phyloP scores from a whole-genome alignment of 768 basidiomycete genomes.

The Leccinum subgranulosum region DNA sequence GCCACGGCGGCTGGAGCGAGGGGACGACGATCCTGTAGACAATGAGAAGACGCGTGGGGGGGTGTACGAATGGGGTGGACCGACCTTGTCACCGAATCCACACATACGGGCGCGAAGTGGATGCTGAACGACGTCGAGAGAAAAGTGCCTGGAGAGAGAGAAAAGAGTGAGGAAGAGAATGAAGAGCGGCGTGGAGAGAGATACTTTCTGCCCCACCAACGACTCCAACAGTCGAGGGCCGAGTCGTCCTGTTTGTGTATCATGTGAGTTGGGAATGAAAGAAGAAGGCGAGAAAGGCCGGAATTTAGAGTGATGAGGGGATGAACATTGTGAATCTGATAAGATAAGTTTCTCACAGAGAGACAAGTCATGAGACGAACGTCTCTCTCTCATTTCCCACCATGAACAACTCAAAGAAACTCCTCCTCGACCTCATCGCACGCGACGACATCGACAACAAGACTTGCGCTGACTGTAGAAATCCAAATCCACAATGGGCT shows the following conservation, averaged over 20 bases:
- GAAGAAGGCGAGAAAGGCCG: background rate
- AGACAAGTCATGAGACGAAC: slow-evolving; percentile 1
- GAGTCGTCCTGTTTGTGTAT: slow-evolving; percentile 56
- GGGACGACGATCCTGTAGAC: slow-evolving; percentile 79
- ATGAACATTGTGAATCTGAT: slow-evolving; percentile 27
- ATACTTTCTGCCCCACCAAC: slow-evolving; percentile 64
- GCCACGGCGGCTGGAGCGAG: slow-evolving; percentile 88
- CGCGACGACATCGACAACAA: slow-evolving; percentile 73
- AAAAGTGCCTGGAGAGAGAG: slow-evolving; percentile 58
- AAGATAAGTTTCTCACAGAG: slow-evolving; percentile 28
- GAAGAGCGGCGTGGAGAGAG: slow-evolving; percentile 27
- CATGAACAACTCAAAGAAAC: slow-evolving; percentile 47
- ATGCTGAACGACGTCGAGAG: slow-evolving; percentile 82
- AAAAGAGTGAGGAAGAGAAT: slow-evolving; percentile 1
- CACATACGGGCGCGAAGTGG: slow-evolving; percentile 92
- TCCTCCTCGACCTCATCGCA: slow-evolving; percentile 71
- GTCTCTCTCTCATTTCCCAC: slow-evolving; percentile 8
- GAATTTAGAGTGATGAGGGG: background rate
- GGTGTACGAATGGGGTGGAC: slow-evolving; percentile 14
- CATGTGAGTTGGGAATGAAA: slow-evolving; percentile 38
- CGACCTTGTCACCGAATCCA: slow-evolving; percentile 93
- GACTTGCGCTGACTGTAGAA: slow-evolving; percentile 76
- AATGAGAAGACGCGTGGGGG: slow-evolving; percentile 13
- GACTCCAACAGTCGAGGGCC: slow-evolving; percentile 63
- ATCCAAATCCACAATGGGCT: slow-evolving; percentile 97